Evolutionary conservation across 1,284 basidiomycete species (phyloP).

Genomic region (Lignosus rhinocerotis): DNA sequence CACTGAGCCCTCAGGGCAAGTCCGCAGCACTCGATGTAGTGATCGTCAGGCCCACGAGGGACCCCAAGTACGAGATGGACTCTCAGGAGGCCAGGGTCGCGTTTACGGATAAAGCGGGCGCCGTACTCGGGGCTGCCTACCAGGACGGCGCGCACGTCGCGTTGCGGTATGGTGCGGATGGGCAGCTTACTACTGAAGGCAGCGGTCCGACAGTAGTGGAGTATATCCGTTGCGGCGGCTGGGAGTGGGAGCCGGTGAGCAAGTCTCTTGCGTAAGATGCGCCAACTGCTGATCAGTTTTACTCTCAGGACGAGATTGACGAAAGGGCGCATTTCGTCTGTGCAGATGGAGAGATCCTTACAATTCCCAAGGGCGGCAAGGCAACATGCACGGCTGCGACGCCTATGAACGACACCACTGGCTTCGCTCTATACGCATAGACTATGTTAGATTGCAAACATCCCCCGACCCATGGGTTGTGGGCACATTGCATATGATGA

Average conservation of each 20-base stretch:
- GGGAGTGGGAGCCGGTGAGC: slow-evolving; percentile 84
- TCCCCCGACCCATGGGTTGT: neutral
- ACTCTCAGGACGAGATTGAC: slow-evolving; percentile 54
- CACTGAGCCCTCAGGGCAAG: slow-evolving; percentile 33
- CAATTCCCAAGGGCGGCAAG: slow-evolving; percentile 56
- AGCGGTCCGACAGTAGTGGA: slow-evolving; percentile 69
- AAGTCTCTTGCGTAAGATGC: neutral
- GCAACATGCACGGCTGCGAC: slow-evolving; percentile 47
- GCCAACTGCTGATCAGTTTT: slow-evolving; percentile 2
- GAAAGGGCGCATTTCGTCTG: slow-evolving; percentile 67
- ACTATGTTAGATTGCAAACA: neutral
- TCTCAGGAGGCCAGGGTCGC: slow-evolving; percentile 40
- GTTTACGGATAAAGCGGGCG: slow-evolving; percentile 50
- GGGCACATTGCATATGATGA: neutral
- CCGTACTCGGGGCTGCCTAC: slow-evolving; percentile 69
- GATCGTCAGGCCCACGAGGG: slow-evolving; percentile 77
- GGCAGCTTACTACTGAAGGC: slow-evolving; percentile 41
- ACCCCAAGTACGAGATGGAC: slow-evolving; percentile 51
- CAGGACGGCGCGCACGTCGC: slow-evolving; percentile 70
- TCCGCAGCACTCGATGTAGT: slow-evolving; percentile 70
- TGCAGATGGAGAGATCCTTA: slow-evolving; percentile 69
- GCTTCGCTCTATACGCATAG: slow-evolving; percentile 48
- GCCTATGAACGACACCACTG: slow-evolving; percentile 34
- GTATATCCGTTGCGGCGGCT: slow-evolving; percentile 77
- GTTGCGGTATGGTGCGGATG: slow-evolving; percentile 55